Base-by-base conservation (phyloP, 176 grass and related monocot genomes). In the Oryza nivara region DNA sequence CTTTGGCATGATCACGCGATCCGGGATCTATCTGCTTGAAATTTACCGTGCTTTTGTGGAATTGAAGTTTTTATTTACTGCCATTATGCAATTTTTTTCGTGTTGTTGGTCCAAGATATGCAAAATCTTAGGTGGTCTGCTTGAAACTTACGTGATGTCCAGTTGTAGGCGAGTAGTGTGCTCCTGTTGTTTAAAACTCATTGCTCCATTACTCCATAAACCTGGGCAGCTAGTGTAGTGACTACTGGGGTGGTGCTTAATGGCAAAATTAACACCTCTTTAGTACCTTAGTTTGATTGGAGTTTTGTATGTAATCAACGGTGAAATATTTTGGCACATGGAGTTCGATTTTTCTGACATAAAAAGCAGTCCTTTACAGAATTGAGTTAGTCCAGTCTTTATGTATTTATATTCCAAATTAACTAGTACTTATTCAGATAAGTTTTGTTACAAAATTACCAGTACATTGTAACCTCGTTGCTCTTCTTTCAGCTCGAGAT, bases 401-500 rank as follows among this genome's bases (percentile, higher is more conserved):
- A 64, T 81, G 49, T 10, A 63, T 63, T 23, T 23, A 5, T 23
- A 23, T 23, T 23, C 58, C 20, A 63, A 63, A 63, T 63, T 19
- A 66, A 67, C 25, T 74, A 6, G 11, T 61, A 58, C 25, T 86
- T 73, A 45, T 38, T 70, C 46, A 58, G 3, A 16, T 10, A 5
- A 71, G 8, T 63, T 63, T 47, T 65, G 49, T 35, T 63, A 35
- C 30, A 32, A 32, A 32, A 32, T 63, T 84, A 72, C 6, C 2
- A 23, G 47, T 32, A 32, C 61, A 47, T 65, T 43, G 43, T 61
- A 74, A 68, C 77, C 16, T 67, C 30, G 30, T 32, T 40, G 20
- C 77, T 78, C 52, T 77, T 11, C 43, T 54, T 90, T 63, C 71
- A 86, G 86, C 61, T 71, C 65, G 70, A 83, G 91, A 94, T 90